Conservation (phyloP, 2,329 filamentous ascomycete genomes). For the Fusarium chlamydosporum region DNA sequence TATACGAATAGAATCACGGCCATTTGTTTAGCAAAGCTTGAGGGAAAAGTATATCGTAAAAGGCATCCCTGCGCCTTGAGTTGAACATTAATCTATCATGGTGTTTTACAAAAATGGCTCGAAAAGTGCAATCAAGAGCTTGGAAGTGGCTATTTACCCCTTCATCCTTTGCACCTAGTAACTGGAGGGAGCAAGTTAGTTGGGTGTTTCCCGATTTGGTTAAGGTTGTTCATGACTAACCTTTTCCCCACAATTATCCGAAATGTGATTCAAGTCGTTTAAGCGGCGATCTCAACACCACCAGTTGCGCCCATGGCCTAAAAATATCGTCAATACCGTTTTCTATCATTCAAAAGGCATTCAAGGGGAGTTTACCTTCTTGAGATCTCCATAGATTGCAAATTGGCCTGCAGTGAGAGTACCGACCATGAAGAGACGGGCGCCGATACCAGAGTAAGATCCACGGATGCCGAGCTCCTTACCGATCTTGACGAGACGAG, state of each 20-base stretch:
- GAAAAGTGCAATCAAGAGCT: conserved; percentile 3
- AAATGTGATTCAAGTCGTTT: conserved; percentile 18
- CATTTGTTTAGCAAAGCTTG: too few relatives aligned
- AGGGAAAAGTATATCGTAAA: conserved; percentile 6
- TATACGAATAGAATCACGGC: too few relatives aligned
- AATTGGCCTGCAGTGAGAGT: conserved; percentile 85
- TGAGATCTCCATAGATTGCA: conserved; percentile 82
- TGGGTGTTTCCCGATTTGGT: neutral
- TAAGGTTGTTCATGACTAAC: neutral
- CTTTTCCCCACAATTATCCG: conserved; percentile 17
- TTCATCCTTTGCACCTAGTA: conserved; percentile 4
- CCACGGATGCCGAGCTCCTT: conserved; percentile 86
- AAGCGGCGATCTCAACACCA: conserved; percentile 77
- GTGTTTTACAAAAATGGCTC: conserved; percentile 19
- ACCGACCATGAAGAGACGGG: conserved; percentile 75
- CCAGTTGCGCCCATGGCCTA: conserved; percentile 75
- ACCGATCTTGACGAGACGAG: conserved; percentile 87
- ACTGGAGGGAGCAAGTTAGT: neutral
- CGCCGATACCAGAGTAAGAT: conserved; percentile 84
- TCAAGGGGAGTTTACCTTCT: conserved; percentile 30
- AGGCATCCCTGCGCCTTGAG: conserved; percentile 7
- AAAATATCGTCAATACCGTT: neutral
- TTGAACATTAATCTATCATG: conserved; percentile 18
- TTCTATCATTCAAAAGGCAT: conserved; percentile 46
- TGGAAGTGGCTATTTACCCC: neutral